Conservation (phyloP, 768 basidiomycete genomes). For the Lactifluus volemus region DNA sequence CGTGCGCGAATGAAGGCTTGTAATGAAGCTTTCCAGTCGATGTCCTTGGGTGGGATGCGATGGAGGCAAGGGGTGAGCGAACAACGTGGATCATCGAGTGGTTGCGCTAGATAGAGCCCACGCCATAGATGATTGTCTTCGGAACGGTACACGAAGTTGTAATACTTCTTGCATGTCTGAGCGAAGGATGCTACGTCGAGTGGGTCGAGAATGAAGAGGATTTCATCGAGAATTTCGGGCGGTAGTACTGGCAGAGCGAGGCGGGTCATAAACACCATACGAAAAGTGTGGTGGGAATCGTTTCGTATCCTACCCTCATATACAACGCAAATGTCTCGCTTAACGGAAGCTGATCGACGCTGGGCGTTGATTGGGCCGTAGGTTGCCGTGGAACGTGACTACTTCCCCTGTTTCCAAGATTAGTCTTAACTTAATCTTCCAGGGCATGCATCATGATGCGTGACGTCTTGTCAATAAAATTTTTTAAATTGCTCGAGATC, state of each 20-base stretch:
- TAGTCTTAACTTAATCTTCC: no score
- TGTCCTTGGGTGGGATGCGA: constrained; percentile 5
- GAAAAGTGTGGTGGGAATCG: not conserved
- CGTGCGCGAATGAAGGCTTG: constrained; percentile 49
- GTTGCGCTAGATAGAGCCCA: constrained; percentile 50
- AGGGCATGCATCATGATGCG: no score
- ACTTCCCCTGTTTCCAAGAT: no score
- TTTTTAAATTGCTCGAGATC: no score
- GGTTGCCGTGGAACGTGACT: no score
- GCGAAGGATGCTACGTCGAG: constrained; percentile 46
- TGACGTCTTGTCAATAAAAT: no score
- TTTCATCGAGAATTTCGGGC: constrained; percentile 49
- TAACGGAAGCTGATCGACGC: not conserved
- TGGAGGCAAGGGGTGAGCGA: constrained; percentile 33
- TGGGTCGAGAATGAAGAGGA: constrained; percentile 52
- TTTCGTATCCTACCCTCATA: no score
- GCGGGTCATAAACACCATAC: not conserved
- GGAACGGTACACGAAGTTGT: constrained; percentile 37
- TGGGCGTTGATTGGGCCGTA: no score
- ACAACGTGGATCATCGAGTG: constrained; percentile 55
- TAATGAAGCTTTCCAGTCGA: constrained; percentile 44
- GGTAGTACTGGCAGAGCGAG: constrained; percentile 29
- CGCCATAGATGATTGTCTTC: constrained; percentile 52
- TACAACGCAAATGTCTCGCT: no score
- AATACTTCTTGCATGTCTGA: constrained; percentile 39